Conservation (phyloP, 805 yeast genomes). For the Clavispora santaluciae region DNA sequence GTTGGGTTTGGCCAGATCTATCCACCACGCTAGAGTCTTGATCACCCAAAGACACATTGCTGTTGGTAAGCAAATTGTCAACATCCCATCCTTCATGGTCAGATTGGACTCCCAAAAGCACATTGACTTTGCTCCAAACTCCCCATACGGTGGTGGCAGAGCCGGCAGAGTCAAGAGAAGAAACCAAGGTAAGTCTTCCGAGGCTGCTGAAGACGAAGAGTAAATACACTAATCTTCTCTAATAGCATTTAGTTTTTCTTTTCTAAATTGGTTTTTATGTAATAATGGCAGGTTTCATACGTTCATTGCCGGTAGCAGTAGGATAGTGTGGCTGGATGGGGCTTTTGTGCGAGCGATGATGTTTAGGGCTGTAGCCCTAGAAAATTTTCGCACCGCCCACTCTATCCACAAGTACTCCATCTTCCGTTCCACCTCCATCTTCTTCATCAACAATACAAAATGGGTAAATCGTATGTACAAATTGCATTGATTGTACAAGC, state of each 20-base stretch:
- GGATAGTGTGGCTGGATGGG: not conserved
- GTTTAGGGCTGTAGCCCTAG: constrained; percentile 9
- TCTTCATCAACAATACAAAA: constrained; percentile 17
- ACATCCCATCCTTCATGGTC: constrained; percentile 98
- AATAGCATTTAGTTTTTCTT: constrained; percentile 15
- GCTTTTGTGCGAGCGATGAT: not conserved
- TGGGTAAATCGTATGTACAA: constrained; percentile 28
- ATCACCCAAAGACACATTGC: constrained; percentile 99
- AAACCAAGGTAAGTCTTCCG: constrained; percentile 54
- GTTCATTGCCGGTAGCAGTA: not conserved
- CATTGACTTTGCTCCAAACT: constrained; percentile 98
- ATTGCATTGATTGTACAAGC: too few relatives aligned
- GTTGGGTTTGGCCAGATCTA: constrained; percentile 98
- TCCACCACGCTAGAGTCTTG: constrained; percentile 99
- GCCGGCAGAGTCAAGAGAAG: constrained; percentile 99
- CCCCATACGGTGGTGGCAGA: constrained; percentile 99
- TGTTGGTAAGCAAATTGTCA: constrained; percentile 99
- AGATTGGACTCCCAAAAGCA: constrained; percentile 99
- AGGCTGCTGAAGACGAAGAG: constrained; percentile 66
- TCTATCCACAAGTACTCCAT: constrained; percentile 6
- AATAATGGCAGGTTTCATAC: constrained; percentile 1
- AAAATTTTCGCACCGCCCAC: constrained; percentile 12
- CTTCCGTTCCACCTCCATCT: constrained; percentile 6
- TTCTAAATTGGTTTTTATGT: constrained; percentile 8
- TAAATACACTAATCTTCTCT: constrained; percentile 33